Conservation (phyloP, 768 basidiomycete species). For the Calocera cornea region DNA sequence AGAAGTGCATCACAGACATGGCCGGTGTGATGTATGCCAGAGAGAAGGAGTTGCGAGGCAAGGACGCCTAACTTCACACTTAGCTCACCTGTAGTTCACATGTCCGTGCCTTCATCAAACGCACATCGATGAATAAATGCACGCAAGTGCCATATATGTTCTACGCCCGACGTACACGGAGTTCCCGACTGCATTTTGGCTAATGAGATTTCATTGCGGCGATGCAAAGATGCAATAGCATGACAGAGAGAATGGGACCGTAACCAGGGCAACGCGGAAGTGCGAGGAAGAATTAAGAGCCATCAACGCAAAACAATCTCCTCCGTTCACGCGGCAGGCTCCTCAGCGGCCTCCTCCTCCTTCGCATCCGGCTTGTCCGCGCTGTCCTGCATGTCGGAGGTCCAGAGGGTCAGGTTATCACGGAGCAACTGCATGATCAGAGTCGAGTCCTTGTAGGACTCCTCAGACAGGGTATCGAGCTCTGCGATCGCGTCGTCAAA, state of each 20-base stretch:
- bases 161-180: not conserved
- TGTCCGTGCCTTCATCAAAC: no score
- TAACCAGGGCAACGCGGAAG: not conserved
- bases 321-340: constrained; percentile 48
- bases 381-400: constrained; percentile 90
- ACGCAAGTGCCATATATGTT: not conserved
- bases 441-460: constrained; percentile 98
- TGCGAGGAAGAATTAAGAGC: not conserved
- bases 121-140: not conserved
- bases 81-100: no score
- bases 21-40: not conserved
- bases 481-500: constrained; percentile 99
- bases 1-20: not conserved
- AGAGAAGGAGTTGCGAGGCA: not conserved
- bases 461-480: constrained; percentile 95
- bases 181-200: not conserved
- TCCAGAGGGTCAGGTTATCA: constrained; percentile 97
- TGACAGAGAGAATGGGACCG: not conserved
- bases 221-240: not conserved
- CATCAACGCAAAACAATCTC: not conserved
- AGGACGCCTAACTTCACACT: not conserved
- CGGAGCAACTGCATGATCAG: constrained; percentile 93
- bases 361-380: constrained; percentile 54
- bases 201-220: not conserved
- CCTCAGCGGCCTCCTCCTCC: constrained; percentile 49